phyloP scores from a whole-genome alignment of 164 flowering plant genomes.

The Platanus orientalis region DNA sequence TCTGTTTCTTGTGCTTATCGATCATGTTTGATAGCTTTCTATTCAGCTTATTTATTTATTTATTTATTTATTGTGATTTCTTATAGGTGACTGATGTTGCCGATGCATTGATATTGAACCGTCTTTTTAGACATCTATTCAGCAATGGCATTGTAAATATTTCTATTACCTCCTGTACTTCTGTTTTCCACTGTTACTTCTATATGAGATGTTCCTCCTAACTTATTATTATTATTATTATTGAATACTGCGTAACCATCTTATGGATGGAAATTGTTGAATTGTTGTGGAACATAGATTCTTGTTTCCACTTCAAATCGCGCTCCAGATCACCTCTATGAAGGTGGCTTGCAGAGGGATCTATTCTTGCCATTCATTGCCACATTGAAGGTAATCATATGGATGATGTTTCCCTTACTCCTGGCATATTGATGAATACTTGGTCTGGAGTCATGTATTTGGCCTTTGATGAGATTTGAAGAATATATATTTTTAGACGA shows the following conservation, averaged over 20 bases:
- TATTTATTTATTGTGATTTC: conserved; percentile 6
- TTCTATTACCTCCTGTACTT: background rate
- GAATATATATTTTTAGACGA: background rate
- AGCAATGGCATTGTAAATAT: conserved; percentile 76
- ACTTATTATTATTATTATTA: conserved; percentile 1
- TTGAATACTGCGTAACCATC: background rate
- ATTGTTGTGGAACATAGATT: conserved; percentile 44
- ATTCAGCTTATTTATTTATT: conserved; percentile 3
- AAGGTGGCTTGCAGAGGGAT: conserved; percentile 95
- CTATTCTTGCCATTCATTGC: conserved; percentile 94
- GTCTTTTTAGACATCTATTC: conserved; percentile 78
- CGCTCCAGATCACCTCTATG: conserved; percentile 94
- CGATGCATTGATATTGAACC: conserved; percentile 94
- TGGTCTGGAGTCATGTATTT: background rate
- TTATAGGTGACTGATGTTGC: conserved; percentile 95
- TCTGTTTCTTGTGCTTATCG: conserved; percentile 1
- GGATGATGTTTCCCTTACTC: background rate
- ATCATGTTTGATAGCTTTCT: conserved; percentile 9
- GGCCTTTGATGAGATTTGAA: background rate
- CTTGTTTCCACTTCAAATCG: conserved; percentile 98
- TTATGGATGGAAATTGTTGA: conserved; percentile 9
- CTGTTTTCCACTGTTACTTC: background rate
- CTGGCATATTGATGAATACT: background rate
- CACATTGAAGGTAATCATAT: conserved; percentile 64
- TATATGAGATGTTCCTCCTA: background rate